Evolutionary conservation across 2,329 filamentous ascomycete species (phyloP).

Genomic region (Lasiodiplodia sp.): DNA sequence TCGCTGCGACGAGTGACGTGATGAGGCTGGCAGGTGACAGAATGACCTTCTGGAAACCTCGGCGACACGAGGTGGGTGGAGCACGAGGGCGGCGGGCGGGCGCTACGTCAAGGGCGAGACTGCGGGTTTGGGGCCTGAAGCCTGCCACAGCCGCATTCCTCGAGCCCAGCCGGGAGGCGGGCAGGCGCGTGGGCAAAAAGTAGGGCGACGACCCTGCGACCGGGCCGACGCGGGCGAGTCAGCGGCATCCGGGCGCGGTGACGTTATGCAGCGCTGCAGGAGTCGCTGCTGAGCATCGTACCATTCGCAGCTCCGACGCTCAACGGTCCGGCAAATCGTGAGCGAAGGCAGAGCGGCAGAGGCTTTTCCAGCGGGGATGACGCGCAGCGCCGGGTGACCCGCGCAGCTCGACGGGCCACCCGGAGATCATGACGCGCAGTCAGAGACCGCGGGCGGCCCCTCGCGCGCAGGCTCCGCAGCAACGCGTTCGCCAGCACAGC

Average conservation of each 20-base stretch:
- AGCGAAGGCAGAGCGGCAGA: neutral
- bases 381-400: neutral
- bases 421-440: slow-evolving; percentile 1
- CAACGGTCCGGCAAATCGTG: slow-evolving; percentile 22
- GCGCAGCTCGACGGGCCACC: neutral
- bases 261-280: slow-evolving; percentile 10
- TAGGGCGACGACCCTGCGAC: neutral
- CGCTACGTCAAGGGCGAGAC: slow-evolving; percentile 3
- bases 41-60: slow-evolving; percentile 17
- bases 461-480: slow-evolving; percentile 13
- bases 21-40: slow-evolving; percentile 8
- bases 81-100: neutral
- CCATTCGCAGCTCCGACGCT: slow-evolving; percentile 11
- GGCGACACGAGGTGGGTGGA: slow-evolving; percentile 10
- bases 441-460: neutral
- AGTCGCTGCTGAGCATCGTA: slow-evolving; percentile 1
- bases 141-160: neutral
- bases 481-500: slow-evolving; percentile 20
- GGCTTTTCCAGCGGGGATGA: neutral
- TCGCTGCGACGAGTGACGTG: slow-evolving; percentile 17
- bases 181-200: neutral
- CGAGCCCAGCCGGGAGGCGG: neutral
- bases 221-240: slow-evolving; percentile 14
- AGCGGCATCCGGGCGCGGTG: neutral
- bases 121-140: slow-evolving; percentile 5